phyloP scores from a whole-genome alignment of 1,284 basidiomycete genomes.

The Vanrija sp. region DNA sequence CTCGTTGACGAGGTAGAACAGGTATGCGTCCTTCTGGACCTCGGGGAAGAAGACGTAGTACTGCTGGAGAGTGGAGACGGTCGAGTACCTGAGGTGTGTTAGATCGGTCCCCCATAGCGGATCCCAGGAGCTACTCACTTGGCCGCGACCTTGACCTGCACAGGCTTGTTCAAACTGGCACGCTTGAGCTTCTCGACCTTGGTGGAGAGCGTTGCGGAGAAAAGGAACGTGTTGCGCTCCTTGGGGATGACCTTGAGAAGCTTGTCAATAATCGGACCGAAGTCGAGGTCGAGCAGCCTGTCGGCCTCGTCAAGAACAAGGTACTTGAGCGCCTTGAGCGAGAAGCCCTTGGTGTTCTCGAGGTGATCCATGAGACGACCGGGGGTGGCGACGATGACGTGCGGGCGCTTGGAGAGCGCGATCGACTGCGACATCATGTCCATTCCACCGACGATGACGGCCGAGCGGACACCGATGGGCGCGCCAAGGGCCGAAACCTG shows the following conservation, averaged over 20 bases:
- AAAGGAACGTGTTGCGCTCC: conserved; percentile 92
- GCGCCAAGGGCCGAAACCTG: conserved; percentile 92
- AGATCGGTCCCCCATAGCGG: not conserved
- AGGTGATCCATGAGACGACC: conserved; percentile 93
- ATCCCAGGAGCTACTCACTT: conserved; percentile 59
- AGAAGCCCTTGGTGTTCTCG: conserved; percentile 98
- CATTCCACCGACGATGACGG: conserved; percentile 92
- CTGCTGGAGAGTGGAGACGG: conserved; percentile 90
- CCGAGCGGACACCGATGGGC: conserved; percentile 87
- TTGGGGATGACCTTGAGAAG: conserved; percentile 93
- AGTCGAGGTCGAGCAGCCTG: conserved; percentile 93
- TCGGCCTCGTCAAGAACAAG: conserved; percentile 98
- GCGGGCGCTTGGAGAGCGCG: conserved; percentile 85
- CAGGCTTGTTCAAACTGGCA: conserved; percentile 90
- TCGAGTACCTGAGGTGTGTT: conserved; percentile 70
- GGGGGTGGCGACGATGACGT: conserved; percentile 96
- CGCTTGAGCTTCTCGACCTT: conserved; percentile 97
- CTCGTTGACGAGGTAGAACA: conserved; percentile 85
- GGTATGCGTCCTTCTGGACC: conserved; percentile 85
- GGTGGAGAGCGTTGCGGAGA: conserved; percentile 99
- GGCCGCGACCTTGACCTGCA: conserved; percentile 88
- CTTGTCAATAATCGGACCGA: conserved; percentile 94
- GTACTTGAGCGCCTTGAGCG: conserved; percentile 79
- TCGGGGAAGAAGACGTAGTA: conserved; percentile 94
- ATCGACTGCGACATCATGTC: conserved; percentile 92